Conservation (phyloP, 257 asterid species). For the Nicotiana sylvestris region DNA sequence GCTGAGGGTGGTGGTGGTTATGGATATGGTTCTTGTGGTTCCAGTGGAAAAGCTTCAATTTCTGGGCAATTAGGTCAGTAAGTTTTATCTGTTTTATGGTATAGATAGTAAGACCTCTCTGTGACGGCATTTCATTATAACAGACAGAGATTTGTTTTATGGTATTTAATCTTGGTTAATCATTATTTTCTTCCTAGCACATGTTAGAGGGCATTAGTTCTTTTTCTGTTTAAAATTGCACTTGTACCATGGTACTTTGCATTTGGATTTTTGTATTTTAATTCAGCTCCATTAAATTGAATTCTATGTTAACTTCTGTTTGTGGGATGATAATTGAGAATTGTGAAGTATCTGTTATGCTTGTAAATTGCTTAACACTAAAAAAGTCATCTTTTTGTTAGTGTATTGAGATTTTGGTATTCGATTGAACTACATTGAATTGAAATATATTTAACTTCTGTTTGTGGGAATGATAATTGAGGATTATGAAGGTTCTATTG, state of each 20-base stretch:
- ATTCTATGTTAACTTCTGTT: not conserved
- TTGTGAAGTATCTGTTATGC: not conserved
- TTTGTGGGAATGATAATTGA: not conserved
- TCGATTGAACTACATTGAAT: too few species aligned
- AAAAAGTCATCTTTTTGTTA: not conserved
- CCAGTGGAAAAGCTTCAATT: slow-evolving; percentile 47
- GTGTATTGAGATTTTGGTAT: not conserved
- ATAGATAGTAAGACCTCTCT: too few species aligned
- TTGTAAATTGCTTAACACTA: too few species aligned
- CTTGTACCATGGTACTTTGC: not conserved
- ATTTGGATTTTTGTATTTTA: not conserved
- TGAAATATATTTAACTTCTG: too few species aligned
- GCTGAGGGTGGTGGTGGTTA: slow-evolving; percentile 55
- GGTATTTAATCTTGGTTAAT: not conserved
- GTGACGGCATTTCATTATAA: too few species aligned
- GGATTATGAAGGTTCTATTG: not conserved
- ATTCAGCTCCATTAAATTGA: not conserved
- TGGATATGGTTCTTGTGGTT: slow-evolving; percentile 56
- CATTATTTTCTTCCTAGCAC: not conserved
- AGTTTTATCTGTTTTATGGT: not conserved
- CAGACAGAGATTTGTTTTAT: too few species aligned
- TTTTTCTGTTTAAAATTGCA: not conserved
- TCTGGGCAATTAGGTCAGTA: slow-evolving; percentile 9
- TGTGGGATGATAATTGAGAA: not conserved
- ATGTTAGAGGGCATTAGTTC: not conserved